Conservation (phyloP, 164 flowering plant genomes). For the Kalanchoe fedtschenkoi region DNA sequence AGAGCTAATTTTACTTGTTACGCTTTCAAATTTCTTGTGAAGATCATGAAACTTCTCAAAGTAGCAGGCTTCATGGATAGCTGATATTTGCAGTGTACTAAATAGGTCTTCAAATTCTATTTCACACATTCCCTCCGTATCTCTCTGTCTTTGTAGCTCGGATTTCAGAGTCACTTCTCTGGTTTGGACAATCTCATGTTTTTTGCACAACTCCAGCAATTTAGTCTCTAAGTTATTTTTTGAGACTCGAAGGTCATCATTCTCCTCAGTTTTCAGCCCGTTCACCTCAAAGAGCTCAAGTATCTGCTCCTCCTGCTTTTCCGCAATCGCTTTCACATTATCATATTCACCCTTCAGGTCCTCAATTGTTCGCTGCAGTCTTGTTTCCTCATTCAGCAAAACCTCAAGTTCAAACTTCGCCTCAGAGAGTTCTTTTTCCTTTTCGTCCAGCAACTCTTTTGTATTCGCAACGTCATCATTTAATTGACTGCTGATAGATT, state of each 20-base stretch:
- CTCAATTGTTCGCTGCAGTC: constrained; percentile 14
- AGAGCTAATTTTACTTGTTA: constrained; percentile 13
- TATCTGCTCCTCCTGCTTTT: constrained; percentile 26
- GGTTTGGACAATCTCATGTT: constrained; percentile 18
- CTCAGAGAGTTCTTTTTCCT: constrained; percentile 30
- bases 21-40: constrained; percentile 16
- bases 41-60: constrained; percentile 44
- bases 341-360: constrained; percentile 20
- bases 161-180: constrained; percentile 19
- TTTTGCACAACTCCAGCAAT: constrained; percentile 13
- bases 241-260: constrained; percentile 9
- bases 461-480: constrained; percentile 19
- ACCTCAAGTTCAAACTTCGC: constrained; percentile 19
- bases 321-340: constrained; percentile 16
- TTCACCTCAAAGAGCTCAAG: constrained; percentile 22
- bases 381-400: constrained; percentile 16
- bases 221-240: constrained; percentile 21
- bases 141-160: constrained; percentile 23
- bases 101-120: constrained; percentile 23
- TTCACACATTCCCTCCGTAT: constrained; percentile 30
- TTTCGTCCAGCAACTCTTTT: constrained; percentile 22
- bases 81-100: constrained; percentile 29
- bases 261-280: constrained; percentile 19
- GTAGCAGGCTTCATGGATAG: constrained; percentile 27
- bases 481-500: constrained; percentile 18